Percentiles rank a stretch among this genome's conserved stretches.
Conservation (phyloP, 306 rosid species). For the Vicia villosa region DNA sequence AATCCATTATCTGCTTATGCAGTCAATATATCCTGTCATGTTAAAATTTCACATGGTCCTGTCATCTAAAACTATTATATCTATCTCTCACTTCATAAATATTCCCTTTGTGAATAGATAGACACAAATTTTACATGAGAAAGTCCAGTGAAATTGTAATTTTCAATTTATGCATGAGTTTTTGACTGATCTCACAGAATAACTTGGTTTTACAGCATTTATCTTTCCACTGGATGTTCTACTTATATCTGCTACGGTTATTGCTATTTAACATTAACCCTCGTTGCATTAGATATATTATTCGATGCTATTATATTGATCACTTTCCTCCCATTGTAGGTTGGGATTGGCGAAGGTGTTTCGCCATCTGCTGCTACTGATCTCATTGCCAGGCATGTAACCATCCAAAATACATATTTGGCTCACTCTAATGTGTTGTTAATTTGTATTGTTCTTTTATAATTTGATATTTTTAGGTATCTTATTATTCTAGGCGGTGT, state of each 20-base stretch:
- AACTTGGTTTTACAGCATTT: conserved; percentile 24
- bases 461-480: conserved; percentile 9
- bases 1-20: too few species aligned
- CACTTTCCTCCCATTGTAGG: conserved; percentile 52
- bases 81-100: background rate
- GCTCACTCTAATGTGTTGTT: conserved; percentile 28
- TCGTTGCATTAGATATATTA: conserved; percentile 27
- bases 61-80: background rate
- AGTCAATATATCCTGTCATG: background rate
- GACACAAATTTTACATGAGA: background rate
- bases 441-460: background rate
- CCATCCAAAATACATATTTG: conserved; percentile 31
- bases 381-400: conserved; percentile 95
- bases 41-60: background rate
- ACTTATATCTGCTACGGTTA: background rate
- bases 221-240: conserved; percentile 25
- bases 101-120: background rate
- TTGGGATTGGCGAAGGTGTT: conserved; percentile 99
- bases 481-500: conserved; percentile 17
- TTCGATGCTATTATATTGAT: conserved; percentile 27
- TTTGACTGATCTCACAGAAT: conserved; percentile 12
- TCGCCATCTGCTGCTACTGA: conserved; percentile 99
- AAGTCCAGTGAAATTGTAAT: background rate
- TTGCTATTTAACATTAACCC: background rate
- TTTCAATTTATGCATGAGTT: background rate